Base-by-base conservation (phyloP, 2,329 filamentous ascomycete species). In the Neoarthrinium moseri region DNA sequence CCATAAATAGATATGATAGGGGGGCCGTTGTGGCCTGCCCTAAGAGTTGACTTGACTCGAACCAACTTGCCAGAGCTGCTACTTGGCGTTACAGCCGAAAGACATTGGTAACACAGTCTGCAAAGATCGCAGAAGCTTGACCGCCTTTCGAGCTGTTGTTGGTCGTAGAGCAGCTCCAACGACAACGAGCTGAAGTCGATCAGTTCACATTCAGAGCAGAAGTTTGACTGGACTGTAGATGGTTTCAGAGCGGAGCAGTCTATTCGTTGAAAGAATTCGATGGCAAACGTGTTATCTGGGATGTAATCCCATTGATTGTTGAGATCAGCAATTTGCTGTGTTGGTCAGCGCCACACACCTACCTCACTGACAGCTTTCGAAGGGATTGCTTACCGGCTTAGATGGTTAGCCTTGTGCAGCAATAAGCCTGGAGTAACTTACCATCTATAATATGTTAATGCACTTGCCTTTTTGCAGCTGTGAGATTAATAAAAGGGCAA, bases 1-100 rank as follows among this genome's bases (percentile, higher is more conserved):
- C 13, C 20, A 30, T 53, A 51, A 0, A 53, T 37, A 4, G 47
- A 50, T 12, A 53, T 43, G 5, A 51, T 11, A 2, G 39, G 27
- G 7, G 30, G 12, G 8, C 35, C 23, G 21, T 33, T 39, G 6
- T 23, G 13, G 7, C 35, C 30, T 10, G 32, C 32, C 20, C 12
- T 37, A 4, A 52, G 27, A 18, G 32, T 41, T 10, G 48, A 47
- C 17, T 26, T 2, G 26, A 35, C 26, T 12, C 15, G 24, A 22
- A 27, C 17, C 4, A 47, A 20, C n/a, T 15, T 42, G 15, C 37
- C 47, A 17, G 8, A n/a, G 5, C 13, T 5, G 11, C 8, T 20
- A n/a, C 4, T 36, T 17, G 22, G 1, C 15, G 23, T 15, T 12
- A 23, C 11, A 5, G 27, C 18, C 12, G 33, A n/a, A 11, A 38